phyloP scores from a whole-genome alignment of 768 basidiomycete species.

The Serendipita sp. region DNA sequence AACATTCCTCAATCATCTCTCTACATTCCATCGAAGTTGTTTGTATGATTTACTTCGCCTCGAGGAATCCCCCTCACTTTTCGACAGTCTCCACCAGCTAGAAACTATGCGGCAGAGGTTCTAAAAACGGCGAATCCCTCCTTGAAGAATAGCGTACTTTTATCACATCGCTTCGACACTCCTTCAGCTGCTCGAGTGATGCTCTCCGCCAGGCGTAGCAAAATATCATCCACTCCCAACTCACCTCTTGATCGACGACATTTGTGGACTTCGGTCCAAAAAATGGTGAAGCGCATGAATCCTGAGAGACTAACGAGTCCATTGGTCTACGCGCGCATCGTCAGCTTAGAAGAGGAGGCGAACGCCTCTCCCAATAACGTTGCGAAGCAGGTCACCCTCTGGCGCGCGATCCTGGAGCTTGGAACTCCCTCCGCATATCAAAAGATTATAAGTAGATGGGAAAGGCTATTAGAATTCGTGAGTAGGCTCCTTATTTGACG shows the following conservation, averaged over 20 bases:
- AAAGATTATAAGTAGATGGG: conserved; percentile 64
- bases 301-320: background rate
- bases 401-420: conserved; percentile 48
- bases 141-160: background rate
- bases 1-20: background rate
- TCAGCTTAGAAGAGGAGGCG: conserved; percentile 45
- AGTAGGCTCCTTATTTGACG: conserved; percentile 20
- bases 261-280: background rate
- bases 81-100: background rate
- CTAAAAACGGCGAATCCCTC: background rate
- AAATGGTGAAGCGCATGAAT: background rate
- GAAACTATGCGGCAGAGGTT: background rate
- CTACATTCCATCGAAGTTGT: background rate
- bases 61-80: background rate
- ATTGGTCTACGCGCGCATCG: conserved; percentile 7
- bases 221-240: background rate
- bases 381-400: conserved; percentile 51
- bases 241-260: conserved; percentile 7
- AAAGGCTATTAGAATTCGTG: conserved; percentile 71
- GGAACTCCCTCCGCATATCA: conserved; percentile 55
- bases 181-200: background rate
- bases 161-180: background rate
- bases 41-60: background rate
- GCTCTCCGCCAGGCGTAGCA: background rate
- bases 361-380: conserved; percentile 59